These are phyloP conservation scores for Alternaria sp. DNA, from an alignment of 2,329 filamentous ascomycete species.

Conservation along the genomic window DNA sequence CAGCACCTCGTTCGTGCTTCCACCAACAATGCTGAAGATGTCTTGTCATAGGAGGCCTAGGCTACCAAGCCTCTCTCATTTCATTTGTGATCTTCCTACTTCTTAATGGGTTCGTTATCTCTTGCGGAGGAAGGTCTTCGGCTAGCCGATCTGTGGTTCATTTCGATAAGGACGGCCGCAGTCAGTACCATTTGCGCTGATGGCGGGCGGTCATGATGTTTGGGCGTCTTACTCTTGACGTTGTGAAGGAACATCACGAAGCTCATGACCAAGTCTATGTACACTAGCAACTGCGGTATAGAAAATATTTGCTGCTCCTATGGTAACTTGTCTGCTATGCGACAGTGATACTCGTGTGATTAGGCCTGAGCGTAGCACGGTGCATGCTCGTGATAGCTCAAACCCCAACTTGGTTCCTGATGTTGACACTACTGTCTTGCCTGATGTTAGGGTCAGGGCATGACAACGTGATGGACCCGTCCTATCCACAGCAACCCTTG, in stretches of 20 bases:
- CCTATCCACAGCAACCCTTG: background rate
- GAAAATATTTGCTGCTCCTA: slow-evolving; percentile 35
- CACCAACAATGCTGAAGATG: slow-evolving; percentile 28
- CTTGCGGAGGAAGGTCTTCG: slow-evolving; percentile 32
- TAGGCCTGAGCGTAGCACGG: slow-evolving; percentile 29
- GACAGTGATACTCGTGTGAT: slow-evolving; percentile 6
- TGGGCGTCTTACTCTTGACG: slow-evolving; percentile 40
- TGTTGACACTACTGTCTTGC: background rate
- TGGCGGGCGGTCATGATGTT: slow-evolving; percentile 44
- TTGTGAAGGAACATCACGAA: slow-evolving; percentile 44
- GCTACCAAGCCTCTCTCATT: slow-evolving; percentile 34
- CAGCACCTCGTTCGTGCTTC: slow-evolving; percentile 15
- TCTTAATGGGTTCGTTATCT: slow-evolving; percentile 35
- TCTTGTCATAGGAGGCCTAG: slow-evolving; percentile 36
- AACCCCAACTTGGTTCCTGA: slow-evolving; percentile 22
- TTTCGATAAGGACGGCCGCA: slow-evolving; percentile 35
- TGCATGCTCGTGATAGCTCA: slow-evolving; percentile 33
- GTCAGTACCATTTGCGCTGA: slow-evolving; percentile 36
- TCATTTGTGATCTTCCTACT: slow-evolving; percentile 34
- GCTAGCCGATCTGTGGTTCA: slow-evolving; percentile 35
- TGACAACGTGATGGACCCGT: slow-evolving; percentile 4
- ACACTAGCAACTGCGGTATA: slow-evolving; percentile 51
- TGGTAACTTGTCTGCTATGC: background rate
- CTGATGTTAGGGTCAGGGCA: background rate
- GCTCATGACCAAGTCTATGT: slow-evolving; percentile 48